Evolutionary conservation across 352 stramenopile genomes (phyloP).

Genomic region (Aphanomyces invadans): DNA sequence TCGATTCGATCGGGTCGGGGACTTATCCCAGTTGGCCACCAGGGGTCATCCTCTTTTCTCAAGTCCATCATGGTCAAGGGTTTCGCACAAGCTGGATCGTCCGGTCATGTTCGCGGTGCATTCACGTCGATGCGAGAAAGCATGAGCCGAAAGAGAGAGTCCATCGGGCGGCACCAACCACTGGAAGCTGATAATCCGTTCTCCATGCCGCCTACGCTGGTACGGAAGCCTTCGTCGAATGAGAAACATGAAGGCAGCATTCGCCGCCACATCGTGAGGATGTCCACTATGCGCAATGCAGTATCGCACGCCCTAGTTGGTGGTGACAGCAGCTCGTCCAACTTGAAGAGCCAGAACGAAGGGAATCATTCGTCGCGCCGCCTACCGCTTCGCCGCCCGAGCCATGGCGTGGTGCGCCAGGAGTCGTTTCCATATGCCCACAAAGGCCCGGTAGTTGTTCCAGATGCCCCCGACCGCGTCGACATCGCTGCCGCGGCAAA

Average conservation of each 20-base stretch:
- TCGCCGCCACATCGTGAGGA: not conserved
- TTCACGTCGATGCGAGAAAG: not conserved
- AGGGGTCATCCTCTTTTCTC: not conserved
- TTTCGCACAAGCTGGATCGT: not conserved
- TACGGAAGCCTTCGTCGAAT: not conserved
- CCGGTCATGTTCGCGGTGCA: not conserved
- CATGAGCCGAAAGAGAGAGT: not conserved
- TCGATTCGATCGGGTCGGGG: not conserved
- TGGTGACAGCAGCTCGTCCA: not conserved
- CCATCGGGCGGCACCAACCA: not conserved
- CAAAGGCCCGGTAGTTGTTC: not conserved
- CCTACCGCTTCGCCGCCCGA: not conserved
- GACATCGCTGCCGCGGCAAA: no score
- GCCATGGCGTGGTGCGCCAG: not conserved
- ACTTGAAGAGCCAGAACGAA: not conserved
- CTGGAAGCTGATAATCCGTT: not conserved
- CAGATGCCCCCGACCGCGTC: conserved; percentile 21
- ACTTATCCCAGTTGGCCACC: not conserved
- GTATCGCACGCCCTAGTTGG: not conserved
- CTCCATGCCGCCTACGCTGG: not conserved
- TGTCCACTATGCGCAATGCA: not conserved
- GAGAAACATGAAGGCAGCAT: not conserved
- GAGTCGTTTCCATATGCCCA: not conserved
- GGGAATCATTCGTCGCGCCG: not conserved
- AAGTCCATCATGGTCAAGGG: conserved; percentile 9